Evolutionary conservation across 257 asterid genomes (phyloP), one percentile per base, ranked within the genome.

Genomic region (Agastache rugosa): DNA sequence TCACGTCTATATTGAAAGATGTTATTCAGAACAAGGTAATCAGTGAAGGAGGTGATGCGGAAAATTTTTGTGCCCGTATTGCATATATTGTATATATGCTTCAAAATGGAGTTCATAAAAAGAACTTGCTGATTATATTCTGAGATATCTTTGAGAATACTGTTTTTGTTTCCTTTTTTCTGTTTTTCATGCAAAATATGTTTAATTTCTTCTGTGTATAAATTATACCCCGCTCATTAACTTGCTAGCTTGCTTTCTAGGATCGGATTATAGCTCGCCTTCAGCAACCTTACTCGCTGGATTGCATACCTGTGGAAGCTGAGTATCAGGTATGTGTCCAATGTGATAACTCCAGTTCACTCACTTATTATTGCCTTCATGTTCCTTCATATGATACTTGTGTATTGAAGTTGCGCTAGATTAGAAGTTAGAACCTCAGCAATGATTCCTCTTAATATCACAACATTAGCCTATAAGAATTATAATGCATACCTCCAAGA

Each of bases 281-380:
- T 80, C 98, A 95, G 80, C 98, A 95, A 83, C 99, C 99, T 67
- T 95, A 92, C 86, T 89, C 99, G 2, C 76, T 95, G 80, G 99
- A 95, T 83, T 95, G 99, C 88, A 95, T 95, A 78, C 97, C 99
- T 0, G 99, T 95, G 60, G 99, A 95, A 86, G 96, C 98, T 68
- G 98, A 95, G 84, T 95, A 84, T 73, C 99, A 92, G 98, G 99
- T 93, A 75, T 66, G 68, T 77, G 35, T 72, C 68, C 56, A 23
- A 47, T 81, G 53, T 11, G 58, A 75, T 63, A 61, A 11, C 45
- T 34, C 39, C 22, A 35, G 20, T 73, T 48, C 47, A 41, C 31
- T 31, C 17, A 10, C 64, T 29, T 8, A 19, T 47, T 42, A 47
- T 23, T 25, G 67, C 39, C 65, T 44, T 62, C n/a, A 19, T 16